Evolutionary conservation across 768 basidiomycete species (phyloP), one percentile per base, ranked within the genome.

Genomic region (Ramaria rubella): DNA sequence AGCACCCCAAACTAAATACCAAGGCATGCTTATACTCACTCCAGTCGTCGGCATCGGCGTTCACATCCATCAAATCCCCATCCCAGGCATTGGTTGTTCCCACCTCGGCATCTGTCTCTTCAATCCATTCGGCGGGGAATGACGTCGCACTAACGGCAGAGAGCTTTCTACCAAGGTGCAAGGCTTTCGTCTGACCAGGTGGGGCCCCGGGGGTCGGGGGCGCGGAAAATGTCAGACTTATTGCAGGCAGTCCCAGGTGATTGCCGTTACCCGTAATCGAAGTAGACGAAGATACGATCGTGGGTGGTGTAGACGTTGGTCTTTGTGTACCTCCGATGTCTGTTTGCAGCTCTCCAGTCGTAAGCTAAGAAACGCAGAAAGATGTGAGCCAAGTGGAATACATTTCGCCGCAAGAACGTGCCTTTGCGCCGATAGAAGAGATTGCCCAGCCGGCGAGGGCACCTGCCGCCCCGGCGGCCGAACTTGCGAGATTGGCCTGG

Each of bases 361-460:
- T 82, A 48, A 93, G 81, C 88, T 89, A 60, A 12, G 48, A 26
- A 58, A 1, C 12, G 33, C 48, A 42, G 26, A 36, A 8, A 42
- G 36, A 12, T 1, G 55, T 42, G 58, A 57, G 40, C 55, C 61
- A 11, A 48, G 26, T 45, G 52, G 45, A 48, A 34, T 26, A 26
- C 26, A 24, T 26, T 42, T 21, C 23, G 24, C 24, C 24, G 27
- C 12, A 48, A 27, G 40, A 14, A 54, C 72, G 29, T 52, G 88
- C 89, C 76, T 87, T 89, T 72, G 84, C 94, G 26, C 88, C 85
- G 0, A 97, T 64, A 0, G 89, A 93, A 4, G 92, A 88, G 42
- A 97, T 91, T 1, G 95, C 95, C 95, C 95, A 98, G 5, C 94
- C 92, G 14, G 95, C 94, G 3, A 99, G 73, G 17, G 86, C 88